Conservation (phyloP, 164 flowering plant genomes). For the Stephania cephalantha region DNA sequence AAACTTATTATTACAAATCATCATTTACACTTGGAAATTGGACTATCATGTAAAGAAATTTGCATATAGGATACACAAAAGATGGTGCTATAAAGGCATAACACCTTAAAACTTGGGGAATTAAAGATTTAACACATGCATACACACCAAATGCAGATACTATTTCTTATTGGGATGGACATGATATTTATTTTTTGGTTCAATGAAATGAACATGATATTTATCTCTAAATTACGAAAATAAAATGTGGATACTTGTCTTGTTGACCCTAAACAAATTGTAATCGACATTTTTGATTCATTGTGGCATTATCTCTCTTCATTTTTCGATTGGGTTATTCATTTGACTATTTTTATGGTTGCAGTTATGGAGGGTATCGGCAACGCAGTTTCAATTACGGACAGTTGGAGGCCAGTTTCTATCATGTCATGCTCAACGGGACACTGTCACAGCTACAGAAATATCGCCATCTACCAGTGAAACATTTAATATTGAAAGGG, state of each 20-base stretch:
- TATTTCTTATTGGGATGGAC: neutral
- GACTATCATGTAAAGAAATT: neutral
- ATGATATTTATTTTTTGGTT: neutral
- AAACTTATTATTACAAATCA: neutral
- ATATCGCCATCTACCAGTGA: constrained; percentile 41
- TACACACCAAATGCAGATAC: neutral
- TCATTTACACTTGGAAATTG: neutral
- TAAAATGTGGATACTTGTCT: neutral
- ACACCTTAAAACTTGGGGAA: neutral
- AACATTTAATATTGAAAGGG: constrained; percentile 65
- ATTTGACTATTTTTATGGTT: constrained; percentile 15
- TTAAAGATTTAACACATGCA: neutral
- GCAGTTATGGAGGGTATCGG: constrained; percentile 88
- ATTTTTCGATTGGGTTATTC: neutral
- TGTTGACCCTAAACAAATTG: neutral
- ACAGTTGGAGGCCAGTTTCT: constrained; percentile 61
- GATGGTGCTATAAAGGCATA: neutral
- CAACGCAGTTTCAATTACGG: constrained; percentile 57
- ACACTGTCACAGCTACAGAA: constrained; percentile 44
- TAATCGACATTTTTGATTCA: neutral
- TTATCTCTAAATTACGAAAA: neutral
- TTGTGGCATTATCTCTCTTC: neutral
- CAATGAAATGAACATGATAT: neutral
- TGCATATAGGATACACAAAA: neutral
- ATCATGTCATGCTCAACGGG: constrained; percentile 49